Evolutionary conservation across 164 flowering plant genomes (phyloP).

Genomic region (Echeveria elegans): DNA sequence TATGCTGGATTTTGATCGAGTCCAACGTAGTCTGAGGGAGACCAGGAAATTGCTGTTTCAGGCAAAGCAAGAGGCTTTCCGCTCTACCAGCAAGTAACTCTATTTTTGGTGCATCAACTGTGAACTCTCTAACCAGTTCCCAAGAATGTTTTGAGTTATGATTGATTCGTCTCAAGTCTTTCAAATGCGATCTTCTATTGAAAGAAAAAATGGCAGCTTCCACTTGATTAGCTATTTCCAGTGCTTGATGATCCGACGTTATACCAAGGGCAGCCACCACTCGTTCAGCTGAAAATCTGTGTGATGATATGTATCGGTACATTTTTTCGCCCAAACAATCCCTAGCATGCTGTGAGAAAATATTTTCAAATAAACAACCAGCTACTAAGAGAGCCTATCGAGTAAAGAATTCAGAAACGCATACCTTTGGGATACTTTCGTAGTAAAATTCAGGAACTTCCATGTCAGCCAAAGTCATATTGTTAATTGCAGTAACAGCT

Average conservation of each 20-base stretch:
- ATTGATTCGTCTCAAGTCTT: slow-evolving; percentile 18
- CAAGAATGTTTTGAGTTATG: slow-evolving; percentile 44
- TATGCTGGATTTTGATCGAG: slow-evolving; percentile 54
- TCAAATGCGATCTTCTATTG: slow-evolving; percentile 26
- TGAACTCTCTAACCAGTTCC: slow-evolving; percentile 51
- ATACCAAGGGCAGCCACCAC: slow-evolving; percentile 35
- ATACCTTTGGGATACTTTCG: slow-evolving; percentile 52
- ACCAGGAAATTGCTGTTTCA: slow-evolving; percentile 54
- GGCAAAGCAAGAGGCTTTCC: slow-evolving; percentile 40
- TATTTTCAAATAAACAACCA: neutral
- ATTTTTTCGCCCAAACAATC: slow-evolving; percentile 46
- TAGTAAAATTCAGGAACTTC: slow-evolving; percentile 47
- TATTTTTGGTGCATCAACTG: slow-evolving; percentile 43
- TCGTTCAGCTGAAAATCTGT: slow-evolving; percentile 47
- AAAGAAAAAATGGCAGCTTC: slow-evolving; percentile 46
- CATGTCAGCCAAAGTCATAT: slow-evolving; percentile 42
- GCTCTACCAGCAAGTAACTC: slow-evolving; percentile 51
- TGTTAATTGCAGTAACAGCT: slow-evolving; percentile 61
- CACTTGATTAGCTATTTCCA: slow-evolving; percentile 52
- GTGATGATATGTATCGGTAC: slow-evolving; percentile 41
- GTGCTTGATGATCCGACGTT: slow-evolving; percentile 55
- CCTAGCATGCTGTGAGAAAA: slow-evolving; percentile 31
- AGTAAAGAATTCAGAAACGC: neutral
- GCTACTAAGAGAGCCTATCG: neutral
- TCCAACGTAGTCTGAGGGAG: slow-evolving; percentile 55